phyloP scores from a whole-genome alignment of 1,284 basidiomycete species.

The Marasmius tenuissimus region DNA sequence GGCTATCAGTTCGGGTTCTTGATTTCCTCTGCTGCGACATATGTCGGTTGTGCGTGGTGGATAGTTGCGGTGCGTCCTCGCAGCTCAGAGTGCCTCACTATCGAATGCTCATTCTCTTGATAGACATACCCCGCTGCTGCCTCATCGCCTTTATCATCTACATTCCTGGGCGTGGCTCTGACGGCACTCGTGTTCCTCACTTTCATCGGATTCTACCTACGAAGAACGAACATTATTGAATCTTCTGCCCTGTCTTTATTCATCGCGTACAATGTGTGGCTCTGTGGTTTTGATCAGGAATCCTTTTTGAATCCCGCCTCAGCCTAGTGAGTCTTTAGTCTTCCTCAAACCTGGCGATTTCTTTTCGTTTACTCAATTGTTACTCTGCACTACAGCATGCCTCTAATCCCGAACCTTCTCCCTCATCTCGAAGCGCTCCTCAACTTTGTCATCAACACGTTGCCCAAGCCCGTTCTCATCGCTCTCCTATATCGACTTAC shows the following conservation, averaged over 20 bases:
- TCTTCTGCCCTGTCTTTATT: conserved; percentile 85
- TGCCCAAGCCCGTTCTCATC: conserved; percentile 83
- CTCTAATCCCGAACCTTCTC: conserved; percentile 73
- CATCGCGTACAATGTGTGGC: conserved; percentile 84
- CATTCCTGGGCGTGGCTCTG: conserved; percentile 75
- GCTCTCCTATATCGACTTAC: conserved; percentile 81
- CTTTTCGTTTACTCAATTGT: conserved; percentile 4
- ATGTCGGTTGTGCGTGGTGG: conserved; percentile 80
- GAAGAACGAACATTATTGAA: conserved; percentile 92
- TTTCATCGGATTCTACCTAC: conserved; percentile 84
- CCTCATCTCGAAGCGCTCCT: conserved; percentile 77
- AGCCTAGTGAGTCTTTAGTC: conserved; percentile 60
- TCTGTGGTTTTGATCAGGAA: conserved; percentile 74
- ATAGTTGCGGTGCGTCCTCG: conserved; percentile 63
- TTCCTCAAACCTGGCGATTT: conserved; percentile 4
- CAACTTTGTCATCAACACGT: conserved; percentile 78
- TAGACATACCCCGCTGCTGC: conserved; percentile 81
- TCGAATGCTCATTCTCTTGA: conserved; percentile 16
- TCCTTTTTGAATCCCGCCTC: conserved; percentile 69
- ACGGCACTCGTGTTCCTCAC: conserved; percentile 77
- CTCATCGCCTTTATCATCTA: conserved; percentile 80
- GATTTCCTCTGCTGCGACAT: conserved; percentile 70
- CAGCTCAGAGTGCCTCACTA: background rate
- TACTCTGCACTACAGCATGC: conserved; percentile 39
- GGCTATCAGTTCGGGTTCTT: conserved; percentile 73